These are phyloP conservation scores for Ustilago cynodontis DNA, from an alignment of 1,284 basidiomycete genomes.

Conservation along the genomic window DNA sequence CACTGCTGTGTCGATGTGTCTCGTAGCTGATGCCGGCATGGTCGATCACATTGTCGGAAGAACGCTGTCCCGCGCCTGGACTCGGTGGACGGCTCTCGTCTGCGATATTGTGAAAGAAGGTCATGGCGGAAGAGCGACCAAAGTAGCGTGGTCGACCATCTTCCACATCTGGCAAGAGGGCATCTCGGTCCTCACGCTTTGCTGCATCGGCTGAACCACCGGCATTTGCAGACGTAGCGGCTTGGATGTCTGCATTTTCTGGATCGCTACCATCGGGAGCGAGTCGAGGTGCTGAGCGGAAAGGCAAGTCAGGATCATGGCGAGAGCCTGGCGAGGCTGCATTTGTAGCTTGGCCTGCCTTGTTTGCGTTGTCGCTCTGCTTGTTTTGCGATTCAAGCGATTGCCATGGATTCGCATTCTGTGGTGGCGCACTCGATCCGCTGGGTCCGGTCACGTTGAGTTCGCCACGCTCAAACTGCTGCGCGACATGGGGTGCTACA, in stretches of 20 bases:
- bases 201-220: neutral
- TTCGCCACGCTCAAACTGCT: slow-evolving; percentile 56
- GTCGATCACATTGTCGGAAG: slow-evolving; percentile 13
- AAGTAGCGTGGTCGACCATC: slow-evolving; percentile 62
- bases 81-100: slow-evolving; percentile 56
- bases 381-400: slow-evolving; percentile 22
- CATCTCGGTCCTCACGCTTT: slow-evolving; percentile 37
- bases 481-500: slow-evolving; percentile 60
- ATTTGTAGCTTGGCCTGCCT: neutral
- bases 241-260: slow-evolving; percentile 12
- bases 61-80: slow-evolving; percentile 28
- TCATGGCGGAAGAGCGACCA: slow-evolving; percentile 56
- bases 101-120: slow-evolving; percentile 47
- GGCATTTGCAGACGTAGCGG: neutral
- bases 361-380: neutral
- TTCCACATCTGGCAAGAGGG: slow-evolving; percentile 59
- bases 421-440: slow-evolving; percentile 44
- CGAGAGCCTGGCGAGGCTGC: slow-evolving; percentile 6
- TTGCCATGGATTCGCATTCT: slow-evolving; percentile 48
- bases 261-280: slow-evolving; percentile 18
- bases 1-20: slow-evolving; percentile 27
- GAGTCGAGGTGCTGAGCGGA: slow-evolving; percentile 19
- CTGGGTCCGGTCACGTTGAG: slow-evolving; percentile 50
- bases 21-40: slow-evolving; percentile 53
- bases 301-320: slow-evolving; percentile 25